phyloP scores from a whole-genome alignment of 192 early-diverging fungal species.

The Podila epigama region DNA sequence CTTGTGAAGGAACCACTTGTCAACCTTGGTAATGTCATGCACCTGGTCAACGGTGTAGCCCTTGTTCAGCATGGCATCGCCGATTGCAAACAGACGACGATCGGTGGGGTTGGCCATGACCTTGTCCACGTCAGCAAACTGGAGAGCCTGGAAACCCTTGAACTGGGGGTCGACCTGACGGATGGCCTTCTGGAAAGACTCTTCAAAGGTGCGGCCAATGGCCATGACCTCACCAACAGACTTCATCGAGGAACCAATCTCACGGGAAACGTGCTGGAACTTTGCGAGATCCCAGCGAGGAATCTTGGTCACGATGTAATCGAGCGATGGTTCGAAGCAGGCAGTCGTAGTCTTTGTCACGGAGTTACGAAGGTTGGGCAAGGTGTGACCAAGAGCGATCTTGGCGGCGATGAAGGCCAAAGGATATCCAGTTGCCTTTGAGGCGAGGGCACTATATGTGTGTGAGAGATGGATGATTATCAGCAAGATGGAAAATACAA shows the following conservation, averaged over 20 bases:
- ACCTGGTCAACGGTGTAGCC: conserved; percentile 94
- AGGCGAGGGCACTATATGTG: conserved; percentile 79
- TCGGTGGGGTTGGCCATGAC: conserved; percentile 92
- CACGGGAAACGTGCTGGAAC: conserved; percentile 88
- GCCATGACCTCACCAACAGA: conserved; percentile 99
- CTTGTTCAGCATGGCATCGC: conserved; percentile 87
- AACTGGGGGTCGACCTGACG: conserved; percentile 95
- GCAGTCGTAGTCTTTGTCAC: conserved; percentile 95
- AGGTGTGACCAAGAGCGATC: conserved; percentile 88
- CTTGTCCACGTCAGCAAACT: conserved; percentile 77
- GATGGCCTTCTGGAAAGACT: conserved; percentile 91
- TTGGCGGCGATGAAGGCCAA: conserved; percentile 98
- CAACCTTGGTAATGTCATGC: conserved; percentile 90
- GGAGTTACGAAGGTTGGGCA: conserved; percentile 87
- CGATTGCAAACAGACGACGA: conserved; percentile 95
- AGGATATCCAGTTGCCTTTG: conserved; percentile 98
- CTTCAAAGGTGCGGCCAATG: conserved; percentile 97
- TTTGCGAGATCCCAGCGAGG: conserved; percentile 97
- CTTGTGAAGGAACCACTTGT: conserved; percentile 98
- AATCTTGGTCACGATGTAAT: conserved; percentile 97
- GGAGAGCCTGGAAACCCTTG: conserved; percentile 74
- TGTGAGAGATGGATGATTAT: neutral
- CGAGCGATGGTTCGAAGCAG: conserved; percentile 96
- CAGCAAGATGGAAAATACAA: neutral
- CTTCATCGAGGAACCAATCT: conserved; percentile 93